Evolutionary conservation across 2,329 filamentous ascomycete genomes (phyloP), one percentile per base, ranked within the genome.

Genomic region (Xylaria sp.): DNA sequence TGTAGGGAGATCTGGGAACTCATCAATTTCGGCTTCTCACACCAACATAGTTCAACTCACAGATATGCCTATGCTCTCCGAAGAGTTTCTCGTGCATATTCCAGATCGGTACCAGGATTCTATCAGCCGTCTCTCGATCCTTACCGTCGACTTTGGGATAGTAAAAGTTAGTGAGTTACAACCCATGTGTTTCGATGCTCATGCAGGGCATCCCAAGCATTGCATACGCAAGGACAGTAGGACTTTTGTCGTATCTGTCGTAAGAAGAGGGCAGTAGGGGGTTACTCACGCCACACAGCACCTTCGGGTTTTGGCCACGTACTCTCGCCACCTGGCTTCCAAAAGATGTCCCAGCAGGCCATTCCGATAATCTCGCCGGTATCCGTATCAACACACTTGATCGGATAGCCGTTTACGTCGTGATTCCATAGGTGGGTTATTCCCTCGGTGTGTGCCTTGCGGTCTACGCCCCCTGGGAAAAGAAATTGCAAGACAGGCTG

Each of bases 321-420:
- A n/a, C 66, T 72, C 9, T 72, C 69, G 46, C 67, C 38, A 4
- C 70, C 71, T 20, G 65, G 68, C 17, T 56, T 60, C 72, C 74
- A 76, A 59, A 73, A 75, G n/a, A 77, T 69, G 40, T 76, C 75
- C 68, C 71, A 77, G 26, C 58, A 68, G 7, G 74, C 74, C 73
- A 75, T 76, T 10, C 74, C 74, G 23, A 76, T 67, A 26, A 76
- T 72, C 5, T 68, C 48, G n/a, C 74, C 74, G 13, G 67, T 74
- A 54, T 71, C 70, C 1, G 73, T 68, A 42, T 76, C 72, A 5
- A 76, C 68, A 36, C 74, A 75, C 40, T 77, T 77, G 59, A 74
- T 58, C 20, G 70, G 72, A 53, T 76, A 74, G 5, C 51, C 60
- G 40, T 71, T 70, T 11, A 36, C 36, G 23, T 72, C 71, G 11